These are phyloP conservation scores for Pseudogymnoascus sp. DNA, from an alignment of 2,329 filamentous ascomycete species.

Conservation along the genomic window DNA sequence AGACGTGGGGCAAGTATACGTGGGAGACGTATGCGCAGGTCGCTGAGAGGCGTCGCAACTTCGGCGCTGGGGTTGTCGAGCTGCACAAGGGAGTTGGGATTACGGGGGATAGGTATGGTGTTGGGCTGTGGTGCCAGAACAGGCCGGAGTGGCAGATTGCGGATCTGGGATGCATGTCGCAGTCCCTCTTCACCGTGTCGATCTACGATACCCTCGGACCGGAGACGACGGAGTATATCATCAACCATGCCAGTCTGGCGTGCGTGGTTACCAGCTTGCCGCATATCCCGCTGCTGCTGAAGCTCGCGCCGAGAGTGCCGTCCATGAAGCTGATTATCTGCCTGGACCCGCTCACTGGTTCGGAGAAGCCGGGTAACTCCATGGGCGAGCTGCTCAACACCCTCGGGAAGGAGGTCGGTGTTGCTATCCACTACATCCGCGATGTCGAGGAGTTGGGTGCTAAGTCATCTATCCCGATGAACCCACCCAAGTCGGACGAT, in stretches of 20 bases:
- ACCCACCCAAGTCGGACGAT: conserved; percentile 67
- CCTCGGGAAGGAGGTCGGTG: conserved; percentile 66
- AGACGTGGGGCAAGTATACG: conserved; percentile 67
- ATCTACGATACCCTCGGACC: conserved; percentile 94
- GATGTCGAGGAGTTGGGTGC: conserved; percentile 79
- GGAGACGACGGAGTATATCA: conserved; percentile 88
- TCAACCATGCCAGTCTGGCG: conserved; percentile 75
- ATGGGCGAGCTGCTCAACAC: conserved; percentile 73
- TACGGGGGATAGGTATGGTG: conserved; percentile 58
- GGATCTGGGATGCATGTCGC: conserved; percentile 80
- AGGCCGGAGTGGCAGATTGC: conserved; percentile 84
- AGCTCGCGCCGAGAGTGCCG: conserved; percentile 70
- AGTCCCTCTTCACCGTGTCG: conserved; percentile 82
- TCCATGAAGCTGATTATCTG: conserved; percentile 81
- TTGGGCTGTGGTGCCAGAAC: conserved; percentile 84
- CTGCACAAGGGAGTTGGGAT: conserved; percentile 69
- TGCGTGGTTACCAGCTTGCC: conserved; percentile 73
- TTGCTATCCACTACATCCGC: conserved; percentile 70
- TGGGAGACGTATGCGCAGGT: conserved; percentile 81
- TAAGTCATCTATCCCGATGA: conserved; percentile 58
- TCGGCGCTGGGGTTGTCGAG: conserved; percentile 80
- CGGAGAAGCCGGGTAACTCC: conserved; percentile 68
- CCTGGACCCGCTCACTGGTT: conserved; percentile 73
- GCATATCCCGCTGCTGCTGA: conserved; percentile 75
- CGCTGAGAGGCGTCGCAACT: conserved; percentile 70